Percentiles rank a stretch among this genome's conserved stretches.
Conservation (phyloP, 106 monocot genomes). For the Dendrobium nobile region DNA sequence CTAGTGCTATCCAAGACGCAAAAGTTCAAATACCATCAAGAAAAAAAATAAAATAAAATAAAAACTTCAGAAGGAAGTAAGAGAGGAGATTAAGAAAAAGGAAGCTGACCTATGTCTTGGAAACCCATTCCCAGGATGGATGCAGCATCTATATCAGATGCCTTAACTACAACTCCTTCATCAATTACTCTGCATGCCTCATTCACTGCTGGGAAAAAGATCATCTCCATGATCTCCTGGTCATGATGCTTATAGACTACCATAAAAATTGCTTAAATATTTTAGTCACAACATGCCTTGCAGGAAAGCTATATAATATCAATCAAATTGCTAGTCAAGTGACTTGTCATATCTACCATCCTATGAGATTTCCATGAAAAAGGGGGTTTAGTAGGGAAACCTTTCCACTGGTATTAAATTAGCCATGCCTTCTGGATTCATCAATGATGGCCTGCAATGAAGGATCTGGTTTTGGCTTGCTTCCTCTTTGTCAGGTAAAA, state of each 20-base stretch:
- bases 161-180: conserved; percentile 5
- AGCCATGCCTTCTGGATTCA: conserved; percentile 46
- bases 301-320: background rate
- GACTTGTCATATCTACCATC: background rate
- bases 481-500: conserved; percentile 67
- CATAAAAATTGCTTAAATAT: background rate
- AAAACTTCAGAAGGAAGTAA: background rate
- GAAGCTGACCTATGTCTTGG: conserved; percentile 3
- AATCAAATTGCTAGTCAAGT: background rate
- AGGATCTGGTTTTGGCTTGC: conserved; percentile 70
- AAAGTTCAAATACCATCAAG: background rate
- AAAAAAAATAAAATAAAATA: background rate
- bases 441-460: conserved; percentile 50
- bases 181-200: conserved; percentile 10
- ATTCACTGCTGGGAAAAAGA: conserved; percentile 5
- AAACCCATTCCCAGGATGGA: conserved; percentile 7
- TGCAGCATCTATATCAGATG: conserved; percentile 7
- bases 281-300: background rate
- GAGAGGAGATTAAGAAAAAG: background rate
- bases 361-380: background rate
- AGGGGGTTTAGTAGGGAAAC: conserved; percentile 14
- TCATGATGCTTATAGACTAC: background rate
- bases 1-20: background rate
- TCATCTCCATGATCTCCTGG: conserved; percentile 4
- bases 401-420: conserved; percentile 72